phyloP scores from a whole-genome alignment of 129 eudicot species.

The Pittosporum tobira region DNA sequence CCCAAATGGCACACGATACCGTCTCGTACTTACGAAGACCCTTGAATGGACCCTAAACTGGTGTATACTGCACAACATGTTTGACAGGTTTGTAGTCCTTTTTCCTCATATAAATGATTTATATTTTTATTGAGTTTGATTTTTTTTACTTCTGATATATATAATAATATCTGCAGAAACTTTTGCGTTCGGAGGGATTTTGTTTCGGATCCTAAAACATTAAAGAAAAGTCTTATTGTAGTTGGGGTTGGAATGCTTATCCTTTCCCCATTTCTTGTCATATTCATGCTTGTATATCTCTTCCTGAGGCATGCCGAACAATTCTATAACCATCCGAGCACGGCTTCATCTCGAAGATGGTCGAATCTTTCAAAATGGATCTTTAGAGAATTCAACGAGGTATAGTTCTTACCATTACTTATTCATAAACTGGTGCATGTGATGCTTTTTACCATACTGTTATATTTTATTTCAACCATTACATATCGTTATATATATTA shows the following conservation, averaged over 20 bases:
- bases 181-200: constrained; percentile 68
- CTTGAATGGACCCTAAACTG: constrained; percentile 96
- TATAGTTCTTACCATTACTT: constrained; percentile 13
- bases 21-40: constrained; percentile 70
- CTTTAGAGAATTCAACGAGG: constrained; percentile 95
- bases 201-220: constrained; percentile 47
- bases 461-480: no score
- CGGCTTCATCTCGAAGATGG: constrained; percentile 94
- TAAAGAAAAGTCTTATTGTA: constrained; percentile 70
- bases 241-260: constrained; percentile 83
- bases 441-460: not conserved
- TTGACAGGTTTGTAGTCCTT: constrained; percentile 61
- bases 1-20: constrained; percentile 37
- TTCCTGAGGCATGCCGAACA: constrained; percentile 96
- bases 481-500: constrained; percentile 1
- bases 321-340: constrained; percentile 85
- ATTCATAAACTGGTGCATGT: not conserved
- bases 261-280: constrained; percentile 84
- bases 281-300: constrained; percentile 89
- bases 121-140: not conserved
- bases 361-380: constrained; percentile 98
- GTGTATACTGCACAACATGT: constrained; percentile 94
- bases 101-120: not conserved
- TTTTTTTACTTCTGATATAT: not conserved
- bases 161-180: constrained; percentile 50